A percentile compares a stretch with the other conserved stretches of the same genome.
Conservation (phyloP, 345 rosid species). For the Gossypium australe region DNA sequence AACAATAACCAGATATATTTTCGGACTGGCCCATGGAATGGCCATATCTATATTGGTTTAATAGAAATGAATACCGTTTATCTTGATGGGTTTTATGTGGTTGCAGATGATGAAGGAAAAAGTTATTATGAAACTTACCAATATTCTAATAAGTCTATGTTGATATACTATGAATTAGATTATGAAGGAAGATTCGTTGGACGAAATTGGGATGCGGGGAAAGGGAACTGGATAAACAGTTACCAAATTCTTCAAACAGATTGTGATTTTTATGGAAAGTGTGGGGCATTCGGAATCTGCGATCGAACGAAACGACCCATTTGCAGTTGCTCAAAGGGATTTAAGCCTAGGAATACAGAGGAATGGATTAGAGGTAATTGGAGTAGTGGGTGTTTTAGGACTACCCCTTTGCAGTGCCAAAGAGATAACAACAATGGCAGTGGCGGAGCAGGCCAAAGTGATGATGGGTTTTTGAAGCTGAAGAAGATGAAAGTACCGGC, state of each 20-base stretch:
- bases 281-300: no score
- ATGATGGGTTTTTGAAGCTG: neutral
- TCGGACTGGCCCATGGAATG: slow-evolving; percentile 64
- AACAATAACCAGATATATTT: slow-evolving; percentile 15
- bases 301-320: no score
- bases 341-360: no score
- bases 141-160: slow-evolving; percentile 6
- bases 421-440: slow-evolving; percentile 20
- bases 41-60: slow-evolving; percentile 36
- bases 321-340: no score
- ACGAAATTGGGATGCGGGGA: slow-evolving; percentile 14
- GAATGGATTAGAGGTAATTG: no score
- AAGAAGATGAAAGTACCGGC: slow-evolving; percentile 40
- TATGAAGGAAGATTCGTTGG: slow-evolving; percentile 25
- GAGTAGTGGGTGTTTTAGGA: no score
- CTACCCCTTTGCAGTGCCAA: slow-evolving; percentile 17
- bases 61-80: slow-evolving; percentile 18
- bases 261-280: no score
- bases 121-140: slow-evolving; percentile 7
- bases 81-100: neutral
- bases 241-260: no score
- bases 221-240: no score
- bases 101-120: slow-evolving; percentile 18
- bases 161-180: slow-evolving; percentile 9
- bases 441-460: slow-evolving; percentile 15